These are phyloP conservation scores for Russula lepida DNA, from an alignment of 768 basidiomycete species.

Conservation along the genomic window DNA sequence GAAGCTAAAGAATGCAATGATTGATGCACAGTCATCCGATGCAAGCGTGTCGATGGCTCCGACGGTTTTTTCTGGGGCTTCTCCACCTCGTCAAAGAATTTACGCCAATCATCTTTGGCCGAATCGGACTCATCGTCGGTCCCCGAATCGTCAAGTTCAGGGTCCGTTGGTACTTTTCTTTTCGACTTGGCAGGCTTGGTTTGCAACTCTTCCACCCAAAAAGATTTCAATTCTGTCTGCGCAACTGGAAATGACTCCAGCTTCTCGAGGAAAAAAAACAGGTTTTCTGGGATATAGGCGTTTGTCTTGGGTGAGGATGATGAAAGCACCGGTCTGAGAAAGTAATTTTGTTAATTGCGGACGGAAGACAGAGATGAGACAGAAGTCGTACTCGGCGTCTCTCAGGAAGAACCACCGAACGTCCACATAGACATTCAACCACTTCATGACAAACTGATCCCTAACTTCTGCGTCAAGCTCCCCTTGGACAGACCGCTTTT, in stretches of 20 bases:
- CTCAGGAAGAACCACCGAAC: conserved; percentile 85
- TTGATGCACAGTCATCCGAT: conserved; percentile 65
- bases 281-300: conserved; percentile 39
- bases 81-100: conserved; percentile 64
- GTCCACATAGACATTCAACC: conserved; percentile 74
- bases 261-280: conserved; percentile 57
- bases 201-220: conserved; percentile 71
- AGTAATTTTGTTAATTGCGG: conserved; percentile 24
- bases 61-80: conserved; percentile 30
- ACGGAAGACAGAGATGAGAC: conserved; percentile 1
- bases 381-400: conserved; percentile 52
- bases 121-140: conserved; percentile 31
- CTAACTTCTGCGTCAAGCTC: conserved; percentile 47
- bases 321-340: conserved; percentile 24
- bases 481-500: conserved; percentile 18
- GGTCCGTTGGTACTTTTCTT: conserved; percentile 24
- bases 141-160: conserved; percentile 23
- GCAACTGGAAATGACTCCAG: conserved; percentile 70
- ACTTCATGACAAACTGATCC: conserved; percentile 55
- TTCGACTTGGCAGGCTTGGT: conserved; percentile 42
- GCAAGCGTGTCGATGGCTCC: conserved; percentile 39
- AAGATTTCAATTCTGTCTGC: conserved; percentile 56
- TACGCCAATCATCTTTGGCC: conserved; percentile 62
- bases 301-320: conserved; percentile 22
- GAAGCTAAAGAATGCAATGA: conserved; percentile 68